Base-by-base conservation (phyloP, 176 grass and related monocot genomes). In the Ensete glaucum region DNA sequence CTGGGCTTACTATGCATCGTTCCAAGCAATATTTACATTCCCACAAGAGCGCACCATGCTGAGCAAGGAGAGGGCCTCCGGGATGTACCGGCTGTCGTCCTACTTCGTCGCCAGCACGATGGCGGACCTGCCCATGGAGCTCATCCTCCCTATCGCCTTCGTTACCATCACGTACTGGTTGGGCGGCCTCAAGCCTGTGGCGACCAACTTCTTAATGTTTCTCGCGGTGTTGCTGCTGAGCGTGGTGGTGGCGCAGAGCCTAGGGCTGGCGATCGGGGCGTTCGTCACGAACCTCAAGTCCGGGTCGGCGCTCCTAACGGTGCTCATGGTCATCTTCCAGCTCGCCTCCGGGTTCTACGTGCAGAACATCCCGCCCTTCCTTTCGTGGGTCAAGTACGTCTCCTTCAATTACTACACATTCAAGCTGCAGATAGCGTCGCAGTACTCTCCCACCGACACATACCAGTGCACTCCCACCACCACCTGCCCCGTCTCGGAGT, bases 61-160 rank as follows among this genome's bases (percentile, higher is more conserved):
- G 53, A 75, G 16, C 5, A 83, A 87, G 50, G 85, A 87, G 71
- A 69, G 80, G 8, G 53, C 80, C 3, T 87, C 85, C 1, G 62
- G 85, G 11, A 76, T 83, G 76, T 87, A 83, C 71, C 60, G 76
- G 14, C 63, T 87, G 1, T 87, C 85, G 14, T 75, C 85, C 25
- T 87, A 87, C 50, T 83, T 83, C 20, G 3, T 79, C 53, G 71
- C 85, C 64, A 25, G 80, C 11, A 70, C 50, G 0, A n/a, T 71
- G 16, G 85, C 24, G 0, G 85, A 87, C 26, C 85, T 87, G 27
- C 85, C 85, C 7, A 87, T 83, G 76, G 85, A 83, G 50, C 85
- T 87, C 34, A 53, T 74, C 54, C 71, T 87, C 53, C 85, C 85
- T 13, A 58, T 5, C 19, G 58, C 74, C 17, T 87, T 77, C 23